Evolutionary conservation across 208 protist species (phyloP).

Genomic region (Zelonia costaricensis): DNA sequence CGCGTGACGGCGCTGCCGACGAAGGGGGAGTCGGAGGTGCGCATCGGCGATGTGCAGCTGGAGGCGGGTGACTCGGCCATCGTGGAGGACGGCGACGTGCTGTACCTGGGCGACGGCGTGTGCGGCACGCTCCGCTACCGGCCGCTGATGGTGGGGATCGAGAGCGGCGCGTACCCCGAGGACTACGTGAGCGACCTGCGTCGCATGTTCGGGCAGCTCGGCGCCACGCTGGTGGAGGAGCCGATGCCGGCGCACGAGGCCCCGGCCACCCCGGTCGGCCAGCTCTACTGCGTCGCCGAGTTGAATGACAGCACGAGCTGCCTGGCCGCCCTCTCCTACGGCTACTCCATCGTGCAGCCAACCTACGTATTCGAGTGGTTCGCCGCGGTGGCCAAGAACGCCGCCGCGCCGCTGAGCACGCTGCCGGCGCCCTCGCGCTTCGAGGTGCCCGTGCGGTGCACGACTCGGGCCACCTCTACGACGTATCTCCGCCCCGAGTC

Average conservation of each 20-base stretch:
- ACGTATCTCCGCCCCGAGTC: constrained; percentile 73
- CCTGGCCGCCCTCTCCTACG: constrained; percentile 62
- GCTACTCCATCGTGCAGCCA: constrained; percentile 72
- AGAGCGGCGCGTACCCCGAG: constrained; percentile 30
- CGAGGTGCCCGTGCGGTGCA: constrained; percentile 58
- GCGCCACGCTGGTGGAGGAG: constrained; percentile 64
- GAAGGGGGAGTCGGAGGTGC: constrained; percentile 40
- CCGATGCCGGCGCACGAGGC: constrained; percentile 16
- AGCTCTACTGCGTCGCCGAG: constrained; percentile 55
- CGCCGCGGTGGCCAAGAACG: constrained; percentile 54
- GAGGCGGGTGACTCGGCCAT: constrained; percentile 35
- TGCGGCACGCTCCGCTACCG: constrained; percentile 58
- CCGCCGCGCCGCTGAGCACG: constrained; percentile 55
- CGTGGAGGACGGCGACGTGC: constrained; percentile 43
- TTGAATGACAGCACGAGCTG: constrained; percentile 59
- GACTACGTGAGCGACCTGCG: constrained; percentile 54
- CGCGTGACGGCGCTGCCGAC: constrained; percentile 41
- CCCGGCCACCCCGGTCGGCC: constrained; percentile 50
- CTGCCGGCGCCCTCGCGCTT: constrained; percentile 66
- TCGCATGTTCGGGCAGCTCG: constrained; percentile 62
- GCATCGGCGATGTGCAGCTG: constrained; percentile 37
- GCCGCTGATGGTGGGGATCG: constrained; percentile 72
- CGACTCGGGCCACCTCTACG: constrained; percentile 24
- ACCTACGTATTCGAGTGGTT: constrained; percentile 86
- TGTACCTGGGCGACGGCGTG: constrained; percentile 50